Conservation (phyloP, 495 filamentous ascomycete species). For the Peziza echinospora region DNA sequence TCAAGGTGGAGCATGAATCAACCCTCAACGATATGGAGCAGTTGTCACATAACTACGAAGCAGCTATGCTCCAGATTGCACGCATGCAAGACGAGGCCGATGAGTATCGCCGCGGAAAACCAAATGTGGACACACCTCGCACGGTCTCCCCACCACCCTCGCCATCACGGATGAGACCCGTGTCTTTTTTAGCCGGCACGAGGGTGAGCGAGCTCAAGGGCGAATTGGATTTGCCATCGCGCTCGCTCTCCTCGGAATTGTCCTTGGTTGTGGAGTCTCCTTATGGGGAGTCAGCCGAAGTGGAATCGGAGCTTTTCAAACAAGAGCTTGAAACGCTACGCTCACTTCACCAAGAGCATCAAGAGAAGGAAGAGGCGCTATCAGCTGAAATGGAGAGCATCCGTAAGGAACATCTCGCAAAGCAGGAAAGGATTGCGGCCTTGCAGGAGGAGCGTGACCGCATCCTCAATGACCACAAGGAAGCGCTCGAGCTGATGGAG, state of each 20-base stretch:
- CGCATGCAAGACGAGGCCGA: slow-evolving; percentile 71
- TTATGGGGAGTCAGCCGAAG: slow-evolving; percentile 39
- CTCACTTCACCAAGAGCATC: slow-evolving; percentile 5
- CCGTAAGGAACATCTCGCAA: slow-evolving; percentile 47
- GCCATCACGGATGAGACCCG: slow-evolving; percentile 41
- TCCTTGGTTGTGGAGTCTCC: slow-evolving; percentile 79
- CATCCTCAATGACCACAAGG: slow-evolving; percentile 58
- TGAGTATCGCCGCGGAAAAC: slow-evolving; percentile 48
- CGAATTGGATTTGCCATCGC: slow-evolving; percentile 59
- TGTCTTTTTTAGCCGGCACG: slow-evolving; percentile 82
- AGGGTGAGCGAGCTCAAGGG: slow-evolving; percentile 53
- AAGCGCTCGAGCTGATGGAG: slow-evolving; percentile 65
- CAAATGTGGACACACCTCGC: slow-evolving; percentile 29
- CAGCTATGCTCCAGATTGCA: slow-evolving; percentile 59
- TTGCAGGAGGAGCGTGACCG: slow-evolving; percentile 59
- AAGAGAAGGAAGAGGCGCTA: slow-evolving; percentile 17
- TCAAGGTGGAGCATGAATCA: slow-evolving; percentile 72
- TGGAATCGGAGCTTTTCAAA: slow-evolving; percentile 24
- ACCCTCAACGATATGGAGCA: slow-evolving; percentile 61
- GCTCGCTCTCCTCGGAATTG: slow-evolving; percentile 87
- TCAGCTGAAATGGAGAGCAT: slow-evolving; percentile 41
- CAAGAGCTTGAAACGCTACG: slow-evolving; percentile 17
- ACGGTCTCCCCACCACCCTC: slow-evolving; percentile 27
- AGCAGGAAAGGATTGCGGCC: slow-evolving; percentile 46
- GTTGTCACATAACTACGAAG: slow-evolving; percentile 75